phyloP scores from a whole-genome alignment of 371 early-diverging fungal species.

The Choanephora cucurbitarum region DNA sequence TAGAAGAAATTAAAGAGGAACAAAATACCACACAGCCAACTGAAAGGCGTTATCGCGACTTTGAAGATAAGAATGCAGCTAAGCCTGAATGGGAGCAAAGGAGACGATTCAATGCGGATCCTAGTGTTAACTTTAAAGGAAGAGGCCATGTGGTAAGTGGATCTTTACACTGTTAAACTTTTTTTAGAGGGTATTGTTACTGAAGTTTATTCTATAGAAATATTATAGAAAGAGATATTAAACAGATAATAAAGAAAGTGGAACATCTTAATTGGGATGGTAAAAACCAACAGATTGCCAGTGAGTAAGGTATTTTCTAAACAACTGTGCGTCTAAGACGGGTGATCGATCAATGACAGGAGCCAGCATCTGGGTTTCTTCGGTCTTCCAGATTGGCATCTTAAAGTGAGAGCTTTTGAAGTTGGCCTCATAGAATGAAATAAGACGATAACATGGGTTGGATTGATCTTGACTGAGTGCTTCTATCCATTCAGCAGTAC shows the following conservation, averaged over 20 bases:
- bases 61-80: constrained; percentile 25
- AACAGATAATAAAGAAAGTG: no score
- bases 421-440: constrained; percentile 34
- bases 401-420: constrained; percentile 10
- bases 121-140: constrained; percentile 47
- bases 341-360: constrained; percentile 15
- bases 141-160: constrained; percentile 45
- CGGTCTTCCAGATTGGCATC: constrained; percentile 33
- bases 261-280: no score
- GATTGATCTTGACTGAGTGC: constrained; percentile 27
- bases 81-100: constrained; percentile 44
- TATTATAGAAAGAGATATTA: no score
- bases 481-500: constrained; percentile 32
- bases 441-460: constrained; percentile 37
- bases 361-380: constrained; percentile 8
- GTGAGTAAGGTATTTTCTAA: constrained; percentile 14
- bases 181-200: no score
- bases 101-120: constrained; percentile 35
- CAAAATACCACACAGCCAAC: not conserved
- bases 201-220: no score
- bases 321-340: constrained; percentile 13
- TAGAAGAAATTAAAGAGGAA: constrained; percentile 1
- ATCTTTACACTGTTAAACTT: no score
- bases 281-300: constrained; percentile 29
- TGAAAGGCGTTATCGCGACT: constrained; percentile 14